These are phyloP conservation scores for Monosporascus sp. DNA, from an alignment of 2,329 filamentous ascomycete species.

Conservation along the genomic window DNA sequence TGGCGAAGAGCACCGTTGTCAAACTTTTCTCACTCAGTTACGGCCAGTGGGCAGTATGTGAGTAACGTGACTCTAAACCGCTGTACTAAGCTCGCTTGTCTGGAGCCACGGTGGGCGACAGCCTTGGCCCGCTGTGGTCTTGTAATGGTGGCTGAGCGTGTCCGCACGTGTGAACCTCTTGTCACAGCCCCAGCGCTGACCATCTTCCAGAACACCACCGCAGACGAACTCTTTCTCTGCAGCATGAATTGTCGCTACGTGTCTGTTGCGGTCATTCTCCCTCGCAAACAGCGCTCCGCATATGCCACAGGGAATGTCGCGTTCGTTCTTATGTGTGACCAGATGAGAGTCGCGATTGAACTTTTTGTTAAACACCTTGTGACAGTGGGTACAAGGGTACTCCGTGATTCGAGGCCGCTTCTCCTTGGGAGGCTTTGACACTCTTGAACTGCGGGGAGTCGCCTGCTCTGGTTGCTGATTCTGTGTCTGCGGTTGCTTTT, in stretches of 20 bases:
- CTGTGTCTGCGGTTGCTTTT: too few relatives aligned
- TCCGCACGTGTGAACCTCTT: conserved; percentile 2
- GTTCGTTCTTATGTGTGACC: neutral
- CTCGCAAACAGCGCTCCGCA: neutral
- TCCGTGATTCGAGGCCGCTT: neutral
- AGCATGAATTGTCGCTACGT: neutral
- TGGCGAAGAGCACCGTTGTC: too few relatives aligned
- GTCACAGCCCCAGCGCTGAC: conserved; percentile 1
- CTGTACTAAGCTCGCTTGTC: too few relatives aligned
- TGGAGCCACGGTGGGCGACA: neutral
- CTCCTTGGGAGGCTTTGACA: neutral
- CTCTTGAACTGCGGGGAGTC: neutral
- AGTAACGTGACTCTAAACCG: too few relatives aligned
- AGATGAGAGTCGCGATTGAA: conserved; percentile 1
- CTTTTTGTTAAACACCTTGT: conserved; percentile 1
- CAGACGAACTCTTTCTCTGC: conserved; percentile 1
- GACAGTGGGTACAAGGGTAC: neutral
- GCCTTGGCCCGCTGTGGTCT: neutral
- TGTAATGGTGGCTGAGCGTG: conserved; percentile 1
- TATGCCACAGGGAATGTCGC: neutral
- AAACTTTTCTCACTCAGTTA: too few relatives aligned
- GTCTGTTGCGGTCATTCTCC: neutral
- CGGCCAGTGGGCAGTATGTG: too few relatives aligned
- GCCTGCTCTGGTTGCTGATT: too few relatives aligned
- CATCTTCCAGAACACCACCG: conserved; percentile 1